These are phyloP conservation scores for Stentor roeselii DNA, from an alignment of 73 alveolate species.

Conservation along the genomic window DNA sequence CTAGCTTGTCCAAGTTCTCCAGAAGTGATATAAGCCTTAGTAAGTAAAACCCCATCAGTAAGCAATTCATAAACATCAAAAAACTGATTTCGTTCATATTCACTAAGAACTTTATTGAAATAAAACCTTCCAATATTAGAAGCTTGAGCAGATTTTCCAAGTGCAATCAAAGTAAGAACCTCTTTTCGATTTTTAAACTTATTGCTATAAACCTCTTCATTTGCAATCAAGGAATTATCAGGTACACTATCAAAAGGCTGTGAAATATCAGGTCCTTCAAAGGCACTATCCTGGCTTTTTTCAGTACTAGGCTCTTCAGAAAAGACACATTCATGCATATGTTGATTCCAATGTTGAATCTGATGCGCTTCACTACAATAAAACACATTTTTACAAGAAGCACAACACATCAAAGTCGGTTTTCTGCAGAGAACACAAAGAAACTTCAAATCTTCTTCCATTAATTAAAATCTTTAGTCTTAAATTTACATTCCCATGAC, in stretches of 20 bases:
- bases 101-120: constrained; percentile 14
- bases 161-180: neutral
- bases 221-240: neutral
- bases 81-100: constrained; percentile 17
- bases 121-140: neutral
- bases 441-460: neutral
- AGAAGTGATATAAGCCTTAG: constrained; percentile 17
- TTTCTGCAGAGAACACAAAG: constrained; percentile 29
- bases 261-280: neutral
- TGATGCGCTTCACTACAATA: constrained; percentile 29
- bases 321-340: constrained; percentile 15
- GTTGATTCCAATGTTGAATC: constrained; percentile 25
- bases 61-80: constrained; percentile 11
- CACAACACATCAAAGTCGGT: constrained; percentile 26
- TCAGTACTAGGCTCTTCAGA: constrained; percentile 15
- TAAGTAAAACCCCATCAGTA: constrained; percentile 2
- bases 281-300: neutral
- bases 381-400: constrained; percentile 18
- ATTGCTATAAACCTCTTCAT: neutral
- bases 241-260: neutral
- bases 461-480: too few relatives aligned
- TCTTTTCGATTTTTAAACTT: neutral
- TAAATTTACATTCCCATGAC: neutral
- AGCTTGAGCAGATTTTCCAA: constrained; percentile 24
- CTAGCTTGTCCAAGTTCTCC: constrained; percentile 24